These are phyloP conservation scores for Cyberlindnera misumaiensis DNA, from an alignment of 805 yeast genomes.

Conservation along the genomic window DNA sequence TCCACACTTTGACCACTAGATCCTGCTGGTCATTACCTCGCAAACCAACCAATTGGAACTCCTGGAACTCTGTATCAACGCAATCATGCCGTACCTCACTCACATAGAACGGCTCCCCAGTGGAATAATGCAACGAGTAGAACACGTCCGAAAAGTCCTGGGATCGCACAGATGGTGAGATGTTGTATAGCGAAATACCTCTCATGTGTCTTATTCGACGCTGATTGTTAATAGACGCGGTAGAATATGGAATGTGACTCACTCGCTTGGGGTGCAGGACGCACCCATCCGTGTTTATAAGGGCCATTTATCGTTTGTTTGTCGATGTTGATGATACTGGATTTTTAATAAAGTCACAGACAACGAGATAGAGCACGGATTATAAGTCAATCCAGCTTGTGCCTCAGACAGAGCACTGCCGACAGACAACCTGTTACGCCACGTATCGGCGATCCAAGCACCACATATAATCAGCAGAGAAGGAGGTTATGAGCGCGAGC, in stretches of 20 bases:
- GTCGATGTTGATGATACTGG: no score
- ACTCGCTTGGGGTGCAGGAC: conserved; percentile 13
- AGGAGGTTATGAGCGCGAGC: no score
- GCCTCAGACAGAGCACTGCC: no score
- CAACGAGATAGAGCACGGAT: no score
- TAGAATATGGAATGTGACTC: not conserved
- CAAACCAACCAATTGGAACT: conserved; percentile 15
- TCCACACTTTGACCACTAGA: conserved; percentile 12
- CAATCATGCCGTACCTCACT: conserved; percentile 27
- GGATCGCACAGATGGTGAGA: conserved; percentile 18
- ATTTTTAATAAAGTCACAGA: no score
- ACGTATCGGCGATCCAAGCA: no score
- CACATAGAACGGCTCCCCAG: conserved; percentile 26
- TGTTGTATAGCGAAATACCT: conserved; percentile 15
- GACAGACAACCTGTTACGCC: no score
- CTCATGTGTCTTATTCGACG: conserved; percentile 19
- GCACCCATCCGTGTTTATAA: conserved; percentile 10
- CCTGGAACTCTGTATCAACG: conserved; percentile 26
- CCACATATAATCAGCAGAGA: no score
- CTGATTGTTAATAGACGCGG: conserved; percentile 6
- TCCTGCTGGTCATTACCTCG: not conserved
- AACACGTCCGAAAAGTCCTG: conserved; percentile 28
- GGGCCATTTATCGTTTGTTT: no score
- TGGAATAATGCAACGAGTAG: conserved; percentile 27
- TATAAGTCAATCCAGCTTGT: no score